Base-by-base conservation (phyloP, 805 yeast genomes). In the Pichia ethanolica region DNA sequence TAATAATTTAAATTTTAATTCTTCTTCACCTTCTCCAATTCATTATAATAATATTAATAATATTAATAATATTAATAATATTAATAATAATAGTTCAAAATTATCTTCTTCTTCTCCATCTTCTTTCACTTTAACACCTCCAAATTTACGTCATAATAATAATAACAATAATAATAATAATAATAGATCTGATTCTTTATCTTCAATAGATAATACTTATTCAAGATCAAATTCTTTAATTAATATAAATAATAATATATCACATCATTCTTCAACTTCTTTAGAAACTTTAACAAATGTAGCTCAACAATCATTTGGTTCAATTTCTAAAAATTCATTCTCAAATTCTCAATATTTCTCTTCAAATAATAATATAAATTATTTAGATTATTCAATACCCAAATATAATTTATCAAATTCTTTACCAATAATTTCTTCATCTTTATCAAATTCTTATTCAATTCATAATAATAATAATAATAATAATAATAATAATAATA, bases 301-400 rank as follows among this genome's bases (percentile, higher is more conserved):
- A 9, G 54, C 56, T 1, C 51, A 51, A 10, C 52, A 51, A 9
- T 49, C 53, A 2, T 44, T 53, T 38, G 56, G 51, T 33, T 34
- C 39, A 3, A 14, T 39, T 36, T 32, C 43, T 26, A 38, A 39
- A 26, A 45, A 45, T 27, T 14, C 48, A 5, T 39, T 39, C 28
- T 45, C 44, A n/a, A 45, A 39, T 41, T 37, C 47, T 25, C 43
- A 41, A 33, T 41, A 44, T 33, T 27, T 36, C 13, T 44, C 42
- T 27, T 39, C 41, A n/a, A 41, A 41, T 33, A 12, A 41, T 30
- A 7, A 41, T 30, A 7, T 33, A 41, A 27, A 26, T 32, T 40
- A 44, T 25, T 35, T 38, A 13, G 40, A 46, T 32, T 33, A 34
- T 37, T 48, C 49, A n/a, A 41, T 35, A 44, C 39, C 52, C 41